Evolutionary conservation across 257 asterid genomes (phyloP), one percentile per base, ranked within the genome.

Genomic region (Perilla frutescens): DNA sequence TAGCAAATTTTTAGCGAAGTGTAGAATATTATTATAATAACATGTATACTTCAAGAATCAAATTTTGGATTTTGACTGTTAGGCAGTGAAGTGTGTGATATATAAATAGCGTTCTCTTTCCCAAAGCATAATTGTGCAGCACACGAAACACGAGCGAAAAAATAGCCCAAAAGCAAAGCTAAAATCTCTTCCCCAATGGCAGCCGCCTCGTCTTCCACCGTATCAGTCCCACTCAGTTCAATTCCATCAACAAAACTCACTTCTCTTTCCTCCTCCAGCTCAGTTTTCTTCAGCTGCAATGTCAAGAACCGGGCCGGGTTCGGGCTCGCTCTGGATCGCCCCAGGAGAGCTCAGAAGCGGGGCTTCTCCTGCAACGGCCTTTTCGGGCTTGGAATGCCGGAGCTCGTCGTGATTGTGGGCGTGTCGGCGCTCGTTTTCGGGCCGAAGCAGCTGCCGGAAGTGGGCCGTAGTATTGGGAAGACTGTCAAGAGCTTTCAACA

Each of bases 311-410:
- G 78, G 66, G 65, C 66, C 49, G 74, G 81, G 20, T 70, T 69
- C 41, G 73, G 77, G 58, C 75, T 78, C 32, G 61, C 65, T 13
- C 53, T 64, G 72, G 78, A 67, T 66, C 82, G 75, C 39, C 40
- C 83, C 71, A 64, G 68, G 31, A 78, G 74, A 63, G 68, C 73
- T 10, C 76, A 39, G 48, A 87, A 56, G 29, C 83, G 73, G 54
- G 87, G 95, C 0, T 51, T 92, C 15, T 89, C 95, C 53, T 90
- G 97, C 54, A 85, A 77, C 67, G 85, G 90, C 74, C 73, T 92
- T 20, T 92, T 92, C 76, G 97, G 98, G 67, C 97, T 92, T 36
- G 98, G 98, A 54, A 91, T 92, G 2, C 98, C 98, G 43, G 98
- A 92, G 82, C 87, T 92, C 66, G 96, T 62, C 37, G 98, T 92